Evolutionary conservation across 306 rosid species (phyloP), one percentile per base, ranked within the genome.

Genomic region (Cicer chorassanicum): DNA sequence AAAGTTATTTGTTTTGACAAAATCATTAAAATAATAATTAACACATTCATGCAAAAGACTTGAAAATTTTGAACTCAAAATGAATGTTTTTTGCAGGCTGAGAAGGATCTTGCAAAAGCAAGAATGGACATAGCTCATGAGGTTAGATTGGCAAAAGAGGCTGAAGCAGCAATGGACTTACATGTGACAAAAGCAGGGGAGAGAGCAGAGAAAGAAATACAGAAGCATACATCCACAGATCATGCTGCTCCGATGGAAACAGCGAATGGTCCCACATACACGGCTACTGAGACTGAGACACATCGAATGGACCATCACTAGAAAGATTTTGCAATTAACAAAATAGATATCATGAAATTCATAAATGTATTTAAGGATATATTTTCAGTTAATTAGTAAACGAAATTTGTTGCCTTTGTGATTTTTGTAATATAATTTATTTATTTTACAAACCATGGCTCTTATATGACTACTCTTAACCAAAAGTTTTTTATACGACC

Each of bases 131-230:
- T 89, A 59, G 98, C 98, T 46, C 91, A 76, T 6, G 95, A 92
- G 80, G 83, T 90, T 34, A 88, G 94, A 61, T 18, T 88, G 83
- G 98, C 96, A 40, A 90, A 82, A 80, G 91, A 90, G 76, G 94
- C 91, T 0, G 96, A 92, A 72, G 98, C 92, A 24, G 69, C 56
- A 29, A 88, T 85, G 96, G 85, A 76, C 10, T 2, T 86, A 14
- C 96, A 92, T 53, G 87, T 82, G 11, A 76, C 83, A 18, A 90
- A 73, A 74, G 94, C 98, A 21, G 86, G 76, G 10, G 54, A 82
- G 7, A 86, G 29, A 75, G 92, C 77, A 2, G 78, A 83, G 15
- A 66, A 51, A 43, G 89, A 89, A 49, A 72, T 85, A 3, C 41
- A 59, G 0, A 90, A 82, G 44, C 79, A 61, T 39, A 0, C 65